These are phyloP conservation scores for Saccharomyces hybrid DNA, from an alignment of 1,139 yeast species.

Conservation along the genomic window DNA sequence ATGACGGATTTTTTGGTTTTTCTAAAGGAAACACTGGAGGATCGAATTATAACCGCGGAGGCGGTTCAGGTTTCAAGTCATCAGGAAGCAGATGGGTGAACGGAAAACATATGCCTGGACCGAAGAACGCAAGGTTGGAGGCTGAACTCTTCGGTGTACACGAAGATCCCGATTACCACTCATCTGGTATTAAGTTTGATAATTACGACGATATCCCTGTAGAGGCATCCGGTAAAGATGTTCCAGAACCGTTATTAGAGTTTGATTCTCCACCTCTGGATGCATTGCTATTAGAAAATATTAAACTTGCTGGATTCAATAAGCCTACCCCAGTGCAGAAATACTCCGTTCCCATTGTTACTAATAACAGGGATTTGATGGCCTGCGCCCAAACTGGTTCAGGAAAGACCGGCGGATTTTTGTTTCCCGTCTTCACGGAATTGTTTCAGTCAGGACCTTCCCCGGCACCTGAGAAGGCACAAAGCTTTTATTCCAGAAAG, in stretches of 20 bases:
- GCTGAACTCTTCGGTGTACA: conserved; percentile 75
- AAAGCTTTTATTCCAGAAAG: conserved; percentile 54
- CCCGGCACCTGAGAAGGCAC: conserved; percentile 39
- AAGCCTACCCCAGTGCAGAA: conserved; percentile 98
- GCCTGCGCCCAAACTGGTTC: conserved; percentile 99
- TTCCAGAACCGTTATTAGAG: conserved; percentile 81
- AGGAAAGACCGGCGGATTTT: conserved; percentile 98
- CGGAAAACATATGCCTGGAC: conserved; percentile 82
- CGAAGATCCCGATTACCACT: conserved; percentile 71
- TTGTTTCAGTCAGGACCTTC: conserved; percentile 84
- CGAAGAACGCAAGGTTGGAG: conserved; percentile 62
- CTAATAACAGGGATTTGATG: conserved; percentile 93
- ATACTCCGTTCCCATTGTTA: conserved; percentile 94
- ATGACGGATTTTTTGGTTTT: conserved; percentile 18
- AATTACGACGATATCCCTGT: conserved; percentile 97
- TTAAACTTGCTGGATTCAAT: conserved; percentile 75
- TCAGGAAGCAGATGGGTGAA: conserved; percentile 56
- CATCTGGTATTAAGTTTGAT: conserved; percentile 95
- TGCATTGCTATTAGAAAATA: conserved; percentile 74
- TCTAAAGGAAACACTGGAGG: conserved; percentile 2
- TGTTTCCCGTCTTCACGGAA: conserved; percentile 92
- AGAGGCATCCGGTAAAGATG: conserved; percentile 89
- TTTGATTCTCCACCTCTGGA: conserved; percentile 92
- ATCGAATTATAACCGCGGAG: conserved; percentile 11
- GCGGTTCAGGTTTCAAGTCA: conserved; percentile 23